Conservation (phyloP, 2,329 filamentous ascomycete genomes). For the Phaeosphaeria sp. region DNA sequence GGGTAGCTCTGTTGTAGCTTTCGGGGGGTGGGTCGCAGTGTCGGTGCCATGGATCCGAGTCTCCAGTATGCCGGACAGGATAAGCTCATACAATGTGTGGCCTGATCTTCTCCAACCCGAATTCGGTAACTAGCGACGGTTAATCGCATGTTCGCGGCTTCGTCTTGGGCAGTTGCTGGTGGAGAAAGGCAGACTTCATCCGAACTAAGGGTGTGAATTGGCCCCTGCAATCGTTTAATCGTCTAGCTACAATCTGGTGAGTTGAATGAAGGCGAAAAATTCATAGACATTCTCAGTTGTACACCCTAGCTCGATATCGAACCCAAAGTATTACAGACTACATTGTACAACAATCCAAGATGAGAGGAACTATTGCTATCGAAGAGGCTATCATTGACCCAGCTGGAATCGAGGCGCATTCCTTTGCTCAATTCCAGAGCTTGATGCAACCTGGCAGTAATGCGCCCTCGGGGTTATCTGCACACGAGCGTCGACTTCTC, state of each 20-base stretch:
- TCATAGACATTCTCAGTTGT: neutral
- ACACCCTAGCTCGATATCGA: neutral
- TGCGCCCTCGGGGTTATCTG: conserved; percentile 25
- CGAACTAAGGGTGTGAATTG: neutral
- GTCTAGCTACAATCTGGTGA: neutral
- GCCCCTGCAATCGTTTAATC: neutral
- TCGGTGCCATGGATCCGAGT: conserved; percentile 17
- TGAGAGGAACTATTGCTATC: conserved; percentile 38
- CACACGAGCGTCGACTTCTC: conserved; percentile 29
- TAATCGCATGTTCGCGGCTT: neutral
- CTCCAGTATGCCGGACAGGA: neutral
- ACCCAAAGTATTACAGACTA: neutral
- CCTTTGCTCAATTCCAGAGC: conserved; percentile 36
- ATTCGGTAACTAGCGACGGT: neutral
- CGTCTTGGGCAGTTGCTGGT: neutral
- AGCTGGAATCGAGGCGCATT: conserved; percentile 33
- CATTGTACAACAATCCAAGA: neutral
- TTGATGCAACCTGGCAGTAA: conserved; percentile 33
- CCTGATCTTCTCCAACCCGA: neutral
- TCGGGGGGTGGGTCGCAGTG: neutral
- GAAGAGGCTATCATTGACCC: conserved; percentile 39
- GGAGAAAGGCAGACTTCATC: neutral
- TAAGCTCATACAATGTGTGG: conserved; percentile 1
- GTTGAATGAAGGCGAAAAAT: neutral
- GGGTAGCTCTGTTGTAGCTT: conserved; percentile 11